Base-by-base conservation (phyloP, 768 basidiomycete species). In the Termitomyces heimii region DNA sequence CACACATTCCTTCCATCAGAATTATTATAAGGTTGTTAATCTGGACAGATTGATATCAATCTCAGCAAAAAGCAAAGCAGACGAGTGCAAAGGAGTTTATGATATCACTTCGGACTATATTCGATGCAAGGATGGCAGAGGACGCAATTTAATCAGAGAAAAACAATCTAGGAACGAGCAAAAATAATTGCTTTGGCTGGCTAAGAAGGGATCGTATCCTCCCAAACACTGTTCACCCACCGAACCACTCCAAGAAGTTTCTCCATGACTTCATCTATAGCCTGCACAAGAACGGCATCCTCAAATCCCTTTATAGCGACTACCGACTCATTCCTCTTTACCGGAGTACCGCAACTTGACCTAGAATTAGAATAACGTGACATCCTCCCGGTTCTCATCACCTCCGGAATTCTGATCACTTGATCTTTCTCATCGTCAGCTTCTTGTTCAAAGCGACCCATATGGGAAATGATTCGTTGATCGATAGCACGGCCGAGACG, bases 291-390 rank as follows among this genome's bases (percentile, higher is more conserved):
- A 1, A 84, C 71, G 28, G 75, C 75, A 61, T 86, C 86, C 56
- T 89, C 86, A 62, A 89, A 89, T 1, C 88, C 88, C 64, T 84
- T 85, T 42, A 87, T 73, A 2, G 57, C 50, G 16, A 59, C 54
- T 18, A 47, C 37, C n/a, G 49, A 49, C 26, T 47, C 46, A n/a
- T 48, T 39, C 37, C 16, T 51, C 18, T 20, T 52, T 46, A 39
- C 5, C 24, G 35, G n/a, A 5, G 26, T 29, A 37, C 39, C 51
- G 22, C 24, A 22, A 34, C 54, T 54, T 22, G 40, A 18, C 16
- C 53, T 60, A 46, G 58, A 45, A 18, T 55, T 55, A 28, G 22
- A 20, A 31, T 12, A 4, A 31, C 29, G 10, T 56, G 20, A 20
- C 60, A 10, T 62, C 53, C 69, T 67, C 28, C 77, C 77, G 5